Evolutionary conservation across 768 basidiomycete genomes (phyloP).

Genomic region (Heimioporus sp.): DNA sequence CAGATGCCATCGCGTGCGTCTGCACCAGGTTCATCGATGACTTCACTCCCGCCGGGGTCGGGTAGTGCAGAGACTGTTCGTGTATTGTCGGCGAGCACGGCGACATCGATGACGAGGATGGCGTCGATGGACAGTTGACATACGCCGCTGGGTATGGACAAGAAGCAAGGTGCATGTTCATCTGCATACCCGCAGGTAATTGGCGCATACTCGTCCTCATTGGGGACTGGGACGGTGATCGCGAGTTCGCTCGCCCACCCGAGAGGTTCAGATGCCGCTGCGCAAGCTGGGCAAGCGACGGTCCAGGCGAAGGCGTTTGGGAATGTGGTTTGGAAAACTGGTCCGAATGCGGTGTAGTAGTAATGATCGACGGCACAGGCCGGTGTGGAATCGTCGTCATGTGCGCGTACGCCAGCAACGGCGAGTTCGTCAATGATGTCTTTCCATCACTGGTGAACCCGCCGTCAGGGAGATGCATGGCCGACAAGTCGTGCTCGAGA

Average conservation of each 20-base stretch:
- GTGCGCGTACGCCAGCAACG: conserved; percentile 18
- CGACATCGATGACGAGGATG: conserved; percentile 55
- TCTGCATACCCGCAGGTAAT: conserved; percentile 13
- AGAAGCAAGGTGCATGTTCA: conserved; percentile 7
- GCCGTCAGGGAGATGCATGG: conserved; percentile 18
- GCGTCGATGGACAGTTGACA: conserved; percentile 53
- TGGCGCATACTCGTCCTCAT: conserved; percentile 20
- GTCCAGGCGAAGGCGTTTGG: conserved; percentile 5
- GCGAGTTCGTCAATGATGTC: conserved; percentile 5
- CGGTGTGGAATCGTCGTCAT: conserved; percentile 36
- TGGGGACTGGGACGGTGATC: conserved; percentile 32
- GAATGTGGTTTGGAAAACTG: conserved; percentile 14
- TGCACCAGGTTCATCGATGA: conserved; percentile 9
- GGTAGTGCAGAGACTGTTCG: conserved; percentile 18
- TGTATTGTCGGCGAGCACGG: conserved; percentile 38
- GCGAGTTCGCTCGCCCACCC: conserved; percentile 26
- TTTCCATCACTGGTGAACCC: conserved; percentile 8
- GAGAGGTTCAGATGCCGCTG: conserved; percentile 24
- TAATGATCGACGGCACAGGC: conserved; percentile 48
- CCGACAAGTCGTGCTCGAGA: conserved; percentile 22
- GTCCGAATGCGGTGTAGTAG: conserved; percentile 37
- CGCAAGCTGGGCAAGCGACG: conserved; percentile 21
- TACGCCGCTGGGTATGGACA: conserved; percentile 32
- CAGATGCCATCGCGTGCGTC: conserved; percentile 10
- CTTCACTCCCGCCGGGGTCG: conserved; percentile 21